These are phyloP conservation scores for Elymus sibiricus DNA, from an alignment of 176 grass and related monocot genomes.

Conservation along the genomic window DNA sequence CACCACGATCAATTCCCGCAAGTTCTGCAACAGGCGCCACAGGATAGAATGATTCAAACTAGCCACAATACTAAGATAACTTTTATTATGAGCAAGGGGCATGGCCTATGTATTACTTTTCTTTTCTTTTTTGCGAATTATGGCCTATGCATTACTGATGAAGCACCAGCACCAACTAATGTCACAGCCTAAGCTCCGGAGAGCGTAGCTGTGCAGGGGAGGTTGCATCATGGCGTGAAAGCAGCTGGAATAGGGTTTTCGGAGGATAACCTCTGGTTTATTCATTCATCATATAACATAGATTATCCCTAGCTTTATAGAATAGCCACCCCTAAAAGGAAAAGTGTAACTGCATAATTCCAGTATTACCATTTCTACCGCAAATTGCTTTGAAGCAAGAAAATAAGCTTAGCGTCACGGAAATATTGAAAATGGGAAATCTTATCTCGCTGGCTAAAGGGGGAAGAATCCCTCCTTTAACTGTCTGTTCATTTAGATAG, in stretches of 20 bases:
- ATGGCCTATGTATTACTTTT: not conserved
- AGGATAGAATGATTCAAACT: constrained; percentile 5
- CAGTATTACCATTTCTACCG: not conserved
- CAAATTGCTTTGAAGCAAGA: not conserved
- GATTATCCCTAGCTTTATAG: not conserved
- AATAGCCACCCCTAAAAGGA: not conserved
- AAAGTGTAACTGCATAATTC: not conserved
- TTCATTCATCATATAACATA: not conserved
- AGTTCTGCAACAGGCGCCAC: constrained; percentile 55
- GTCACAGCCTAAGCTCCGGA: not conserved
- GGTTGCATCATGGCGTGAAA: not conserved
- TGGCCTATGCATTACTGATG: not conserved
- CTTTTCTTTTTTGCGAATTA: too few relatives aligned
- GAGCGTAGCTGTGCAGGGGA: too few relatives aligned
- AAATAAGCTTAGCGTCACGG: not conserved
- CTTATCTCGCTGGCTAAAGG: too few relatives aligned
- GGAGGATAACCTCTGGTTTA: not conserved
- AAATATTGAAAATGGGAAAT: not conserved
- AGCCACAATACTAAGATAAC: not conserved
- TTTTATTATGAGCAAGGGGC: not conserved
- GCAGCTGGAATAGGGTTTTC: not conserved
- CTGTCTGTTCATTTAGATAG: too few relatives aligned
- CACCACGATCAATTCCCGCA: constrained; percentile 84
- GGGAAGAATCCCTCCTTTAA: too few relatives aligned
- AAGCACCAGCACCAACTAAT: not conserved